Percentiles rank a stretch among this genome's conserved stretches.
These are phyloP conservation scores for Magnolia sinica DNA, from an alignment of 164 flowering plant species.

Conservation along the genomic window DNA sequence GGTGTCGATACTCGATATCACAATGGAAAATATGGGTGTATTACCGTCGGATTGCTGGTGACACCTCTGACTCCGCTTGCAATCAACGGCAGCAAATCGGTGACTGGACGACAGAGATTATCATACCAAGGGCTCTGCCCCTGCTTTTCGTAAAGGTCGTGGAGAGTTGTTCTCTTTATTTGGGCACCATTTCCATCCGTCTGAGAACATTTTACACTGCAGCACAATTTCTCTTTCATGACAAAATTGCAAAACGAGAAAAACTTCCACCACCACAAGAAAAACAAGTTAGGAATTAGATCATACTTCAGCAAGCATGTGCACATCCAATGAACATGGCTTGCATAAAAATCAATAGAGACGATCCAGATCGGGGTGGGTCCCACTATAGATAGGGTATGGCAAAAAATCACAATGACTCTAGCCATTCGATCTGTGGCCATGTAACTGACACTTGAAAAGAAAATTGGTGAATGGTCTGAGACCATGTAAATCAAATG, in stretches of 20 bases:
- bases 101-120: slow-evolving; percentile 92
- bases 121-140: slow-evolving; percentile 99
- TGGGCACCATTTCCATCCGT: slow-evolving; percentile 63
- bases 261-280: too few relatives aligned
- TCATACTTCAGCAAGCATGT: neutral
- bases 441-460: neutral
- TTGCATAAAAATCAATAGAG: neutral
- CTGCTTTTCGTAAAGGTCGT: slow-evolving; percentile 82
- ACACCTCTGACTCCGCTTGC: slow-evolving; percentile 93
- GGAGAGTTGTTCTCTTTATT: slow-evolving; percentile 60
- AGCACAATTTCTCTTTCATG: neutral
- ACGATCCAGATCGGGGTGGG: neutral
- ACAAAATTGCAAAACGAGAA: neutral
- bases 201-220: slow-evolving; percentile 65
- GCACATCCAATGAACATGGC: neutral
- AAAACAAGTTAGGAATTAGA: neutral
- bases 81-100: slow-evolving; percentile 82
- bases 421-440: neutral
- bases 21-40: neutral
- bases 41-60: slow-evolving; percentile 97
- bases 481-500: too few relatives aligned
- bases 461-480: neutral
- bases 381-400: neutral
- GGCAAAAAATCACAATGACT: neutral
- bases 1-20: too few relatives aligned